Percentiles rank a stretch among this genome's conserved stretches.
phyloP scores from a whole-genome alignment of 2,329 filamentous ascomycete genomes.

The Hysterium pulicare region DNA sequence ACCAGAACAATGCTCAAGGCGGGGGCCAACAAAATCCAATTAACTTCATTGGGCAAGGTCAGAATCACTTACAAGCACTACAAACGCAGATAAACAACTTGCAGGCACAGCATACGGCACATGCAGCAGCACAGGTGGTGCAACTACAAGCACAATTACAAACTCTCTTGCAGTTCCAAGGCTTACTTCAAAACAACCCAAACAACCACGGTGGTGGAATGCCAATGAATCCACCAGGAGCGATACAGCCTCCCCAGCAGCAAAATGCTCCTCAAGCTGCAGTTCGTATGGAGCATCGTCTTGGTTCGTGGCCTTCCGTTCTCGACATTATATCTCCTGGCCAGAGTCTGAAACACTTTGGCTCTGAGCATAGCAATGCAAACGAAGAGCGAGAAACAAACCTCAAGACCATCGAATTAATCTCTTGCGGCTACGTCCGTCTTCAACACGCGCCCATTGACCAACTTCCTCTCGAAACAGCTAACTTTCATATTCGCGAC shows the following conservation, averaged over 20 bases:
- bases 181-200: constrained; percentile 3
- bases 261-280: constrained; percentile 22
- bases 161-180: constrained; percentile 5
- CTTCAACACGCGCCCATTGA: constrained; percentile 23
- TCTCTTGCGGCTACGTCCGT: constrained; percentile 59
- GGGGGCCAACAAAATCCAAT: background rate
- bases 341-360: constrained; percentile 41
- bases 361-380: constrained; percentile 33
- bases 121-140: constrained; percentile 4
- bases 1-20: background rate
- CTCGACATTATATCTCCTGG: constrained; percentile 52
- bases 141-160: constrained; percentile 8
- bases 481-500: constrained; percentile 10
- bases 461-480: constrained; percentile 31
- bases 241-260: constrained; percentile 8
- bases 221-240: constrained; percentile 3
- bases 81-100: constrained; percentile 10
- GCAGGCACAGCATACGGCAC: constrained; percentile 1
- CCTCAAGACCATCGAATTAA: constrained; percentile 49
- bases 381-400: constrained; percentile 24
- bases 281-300: constrained; percentile 34
- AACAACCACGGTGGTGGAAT: background rate
- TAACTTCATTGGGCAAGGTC: background rate
- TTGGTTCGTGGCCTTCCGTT: constrained; percentile 50
- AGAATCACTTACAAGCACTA: constrained; percentile 7